phyloP scores from a whole-genome alignment of 2,329 filamentous ascomycete species.

The Talaromyces sp. region DNA sequence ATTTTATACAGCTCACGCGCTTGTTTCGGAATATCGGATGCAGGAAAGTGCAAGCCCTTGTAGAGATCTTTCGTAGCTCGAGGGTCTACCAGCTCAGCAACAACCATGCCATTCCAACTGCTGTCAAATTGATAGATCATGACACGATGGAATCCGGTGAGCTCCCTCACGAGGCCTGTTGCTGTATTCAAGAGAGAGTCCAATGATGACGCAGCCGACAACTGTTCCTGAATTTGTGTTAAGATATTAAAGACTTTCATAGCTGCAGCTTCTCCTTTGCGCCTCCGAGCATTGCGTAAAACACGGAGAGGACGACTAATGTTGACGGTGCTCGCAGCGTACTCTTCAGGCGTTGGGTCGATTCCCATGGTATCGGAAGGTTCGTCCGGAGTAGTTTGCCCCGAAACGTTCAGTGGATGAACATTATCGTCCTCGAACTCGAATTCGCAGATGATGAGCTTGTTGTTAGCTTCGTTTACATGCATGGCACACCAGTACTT shows the following conservation, averaged over 20 bases:
- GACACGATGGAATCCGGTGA: conserved; percentile 86
- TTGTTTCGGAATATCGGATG: conserved; percentile 80
- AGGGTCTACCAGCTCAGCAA: conserved; percentile 81
- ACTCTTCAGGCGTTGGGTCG: conserved; percentile 69
- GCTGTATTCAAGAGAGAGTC: conserved; percentile 74
- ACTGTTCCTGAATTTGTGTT: conserved; percentile 84
- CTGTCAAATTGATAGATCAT: conserved; percentile 92
- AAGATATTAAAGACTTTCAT: conserved; percentile 94
- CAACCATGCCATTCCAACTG: conserved; percentile 77
- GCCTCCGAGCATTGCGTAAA: conserved; percentile 68
- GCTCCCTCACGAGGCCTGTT: conserved; percentile 80
- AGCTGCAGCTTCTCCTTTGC: conserved; percentile 75
- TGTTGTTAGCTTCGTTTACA: conserved; percentile 62
- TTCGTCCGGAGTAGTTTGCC: conserved; percentile 54
- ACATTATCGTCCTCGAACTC: conserved; percentile 74
- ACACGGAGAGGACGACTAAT: conserved; percentile 70
- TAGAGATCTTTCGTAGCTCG: conserved; percentile 76
- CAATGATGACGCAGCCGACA: conserved; percentile 67
- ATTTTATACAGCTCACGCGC: conserved; percentile 84
- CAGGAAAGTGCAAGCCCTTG: conserved; percentile 83
- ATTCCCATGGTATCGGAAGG: conserved; percentile 72
- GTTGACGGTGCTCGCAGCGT: conserved; percentile 69
- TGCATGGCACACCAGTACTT: conserved; percentile 90
- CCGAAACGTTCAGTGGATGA: conserved; percentile 62
- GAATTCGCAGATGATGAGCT: conserved; percentile 81